Conservation (phyloP, 352 stramenopile genomes). For the Phytophthora idaei region DNA sequence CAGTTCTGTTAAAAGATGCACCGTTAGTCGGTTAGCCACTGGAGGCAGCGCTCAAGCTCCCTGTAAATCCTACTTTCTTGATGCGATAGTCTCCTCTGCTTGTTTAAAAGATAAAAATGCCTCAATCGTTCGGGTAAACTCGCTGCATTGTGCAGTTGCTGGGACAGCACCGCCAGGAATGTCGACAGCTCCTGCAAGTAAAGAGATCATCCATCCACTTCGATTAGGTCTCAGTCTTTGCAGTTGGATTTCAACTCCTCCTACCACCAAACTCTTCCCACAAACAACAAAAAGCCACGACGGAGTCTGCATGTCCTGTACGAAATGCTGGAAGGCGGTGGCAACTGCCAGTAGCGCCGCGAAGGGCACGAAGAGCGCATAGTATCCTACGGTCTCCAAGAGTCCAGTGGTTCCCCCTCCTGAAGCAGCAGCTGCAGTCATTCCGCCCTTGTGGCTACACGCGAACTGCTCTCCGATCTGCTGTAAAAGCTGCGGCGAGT, state of each 20-base stretch:
- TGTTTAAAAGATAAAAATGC: slow-evolving; percentile 30
- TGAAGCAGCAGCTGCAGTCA: background rate
- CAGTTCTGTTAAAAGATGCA: slow-evolving; percentile 24
- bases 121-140: slow-evolving; percentile 32
- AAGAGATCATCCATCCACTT: slow-evolving; percentile 7
- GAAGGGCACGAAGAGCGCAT: slow-evolving; percentile 33
- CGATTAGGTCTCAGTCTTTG: background rate
- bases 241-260: background rate
- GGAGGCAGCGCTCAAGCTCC: background rate
- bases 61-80: slow-evolving; percentile 38
- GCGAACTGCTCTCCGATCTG: slow-evolving; percentile 21
- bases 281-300: slow-evolving; percentile 30
- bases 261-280: slow-evolving; percentile 46
- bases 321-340: slow-evolving; percentile 12
- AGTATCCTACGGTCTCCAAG: slow-evolving; percentile 30
- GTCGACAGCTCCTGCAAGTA: slow-evolving; percentile 43
- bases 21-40: background rate
- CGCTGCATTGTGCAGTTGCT: slow-evolving; percentile 38
- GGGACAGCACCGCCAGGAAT: slow-evolving; percentile 45
- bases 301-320: slow-evolving; percentile 23
- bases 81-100: slow-evolving; percentile 27
- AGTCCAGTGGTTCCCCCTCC: background rate
- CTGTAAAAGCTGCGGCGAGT: slow-evolving; percentile 23
- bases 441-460: background rate
- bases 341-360: slow-evolving; percentile 24